Evolutionary conservation across 2,329 filamentous ascomycete species (phyloP).

Genomic region (Teratosphaeria gauchensis): DNA sequence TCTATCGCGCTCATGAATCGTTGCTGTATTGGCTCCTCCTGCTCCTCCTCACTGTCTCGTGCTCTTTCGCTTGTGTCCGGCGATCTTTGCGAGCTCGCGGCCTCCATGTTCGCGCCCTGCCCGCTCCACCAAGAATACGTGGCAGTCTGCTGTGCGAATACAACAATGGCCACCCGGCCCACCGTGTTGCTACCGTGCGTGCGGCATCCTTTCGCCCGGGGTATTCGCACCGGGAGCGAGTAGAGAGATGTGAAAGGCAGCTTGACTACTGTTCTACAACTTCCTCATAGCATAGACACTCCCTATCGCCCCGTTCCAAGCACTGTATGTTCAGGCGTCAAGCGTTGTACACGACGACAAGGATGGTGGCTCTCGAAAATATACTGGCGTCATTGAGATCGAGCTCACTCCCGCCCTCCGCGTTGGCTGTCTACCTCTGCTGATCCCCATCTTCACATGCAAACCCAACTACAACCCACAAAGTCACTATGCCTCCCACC

Average conservation of each 20-base stretch:
- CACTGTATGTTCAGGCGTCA: neutral
- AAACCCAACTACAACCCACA: neutral
- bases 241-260: conserved; percentile 37
- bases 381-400: neutral
- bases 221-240: conserved; percentile 39
- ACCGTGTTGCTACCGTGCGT: conserved; percentile 31
- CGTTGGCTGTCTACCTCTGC: neutral
- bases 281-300: neutral
- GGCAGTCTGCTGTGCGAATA: neutral
- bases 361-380: neutral
- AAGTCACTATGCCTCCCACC: neutral
- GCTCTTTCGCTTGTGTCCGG: neutral
- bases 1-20: conserved; percentile 16
- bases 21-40: neutral
- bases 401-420: neutral
- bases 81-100: neutral
- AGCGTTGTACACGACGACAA: neutral
- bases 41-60: neutral
- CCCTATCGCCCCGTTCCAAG: neutral
- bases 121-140: conserved; percentile 18
- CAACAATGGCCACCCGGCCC: conserved; percentile 34
- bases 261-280: neutral
- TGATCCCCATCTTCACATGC: neutral
- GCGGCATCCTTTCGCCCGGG: conserved; percentile 30
- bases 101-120: conserved; percentile 9